These are phyloP conservation scores for Acacia confusa DNA, from an alignment of 306 rosid species.

Conservation along the genomic window DNA sequence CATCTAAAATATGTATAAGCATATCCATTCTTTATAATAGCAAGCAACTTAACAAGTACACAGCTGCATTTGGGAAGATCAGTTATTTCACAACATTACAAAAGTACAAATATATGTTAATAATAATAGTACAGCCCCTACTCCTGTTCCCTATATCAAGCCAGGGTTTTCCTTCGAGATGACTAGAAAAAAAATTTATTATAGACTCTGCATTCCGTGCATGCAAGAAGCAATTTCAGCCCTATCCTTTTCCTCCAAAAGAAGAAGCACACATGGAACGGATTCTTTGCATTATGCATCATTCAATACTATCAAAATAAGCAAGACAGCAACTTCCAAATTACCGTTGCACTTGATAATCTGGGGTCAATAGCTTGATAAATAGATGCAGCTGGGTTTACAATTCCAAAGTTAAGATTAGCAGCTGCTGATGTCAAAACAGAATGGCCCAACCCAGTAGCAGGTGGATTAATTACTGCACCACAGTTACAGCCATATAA, in stretches of 20 bases:
- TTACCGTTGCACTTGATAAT: conserved; percentile 75
- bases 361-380: conserved; percentile 78
- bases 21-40: conserved; percentile 8
- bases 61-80: neutral
- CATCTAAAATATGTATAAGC: neutral
- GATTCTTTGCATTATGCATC: conserved; percentile 24
- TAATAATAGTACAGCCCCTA: neutral
- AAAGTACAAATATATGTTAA: neutral
- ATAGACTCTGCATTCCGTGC: neutral
- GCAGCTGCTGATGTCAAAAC: conserved; percentile 58
- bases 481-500: conserved; percentile 30
- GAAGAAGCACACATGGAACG: conserved; percentile 5
- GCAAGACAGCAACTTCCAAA: conserved; percentile 21
- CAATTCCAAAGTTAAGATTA: conserved; percentile 66
- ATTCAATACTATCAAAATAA: conserved; percentile 6
- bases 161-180: neutral
- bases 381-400: conserved; percentile 62
- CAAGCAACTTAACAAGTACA: conserved; percentile 8
- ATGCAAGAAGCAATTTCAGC: conserved; percentile 15
- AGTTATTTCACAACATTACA: neutral
- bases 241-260: conserved; percentile 23
- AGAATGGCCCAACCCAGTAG: conserved; percentile 59
- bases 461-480: conserved; percentile 62
- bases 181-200: neutral
- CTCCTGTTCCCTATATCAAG: neutral